These are phyloP conservation scores for Dryas drummondii DNA, from an alignment of 306 rosid species.

Conservation along the genomic window DNA sequence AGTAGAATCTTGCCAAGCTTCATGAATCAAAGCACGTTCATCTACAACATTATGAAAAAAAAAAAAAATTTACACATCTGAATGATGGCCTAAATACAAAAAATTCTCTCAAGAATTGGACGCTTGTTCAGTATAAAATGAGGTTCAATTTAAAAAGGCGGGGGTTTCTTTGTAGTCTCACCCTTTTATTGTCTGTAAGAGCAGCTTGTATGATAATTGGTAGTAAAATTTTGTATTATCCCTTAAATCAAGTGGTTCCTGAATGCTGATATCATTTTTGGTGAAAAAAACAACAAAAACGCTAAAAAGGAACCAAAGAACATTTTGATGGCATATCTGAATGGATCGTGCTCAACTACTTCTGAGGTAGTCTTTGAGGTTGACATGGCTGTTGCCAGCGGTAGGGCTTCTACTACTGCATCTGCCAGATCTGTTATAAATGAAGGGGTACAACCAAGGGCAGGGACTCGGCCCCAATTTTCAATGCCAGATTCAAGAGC, in stretches of 20 bases:
- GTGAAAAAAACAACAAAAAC: conserved; percentile 65
- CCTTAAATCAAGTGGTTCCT: conserved; percentile 51
- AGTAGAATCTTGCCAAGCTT: background rate
- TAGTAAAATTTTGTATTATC: background rate
- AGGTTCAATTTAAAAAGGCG: background rate
- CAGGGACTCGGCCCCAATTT: conserved; percentile 99
- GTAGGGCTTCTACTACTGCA: conserved; percentile 91
- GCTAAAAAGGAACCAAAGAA: conserved; percentile 82
- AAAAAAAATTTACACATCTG: background rate
- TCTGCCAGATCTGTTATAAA: conserved; percentile 88
- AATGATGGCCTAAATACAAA: background rate
- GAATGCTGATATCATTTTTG: conserved; percentile 59
- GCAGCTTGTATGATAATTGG: background rate
- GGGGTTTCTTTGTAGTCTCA: background rate
- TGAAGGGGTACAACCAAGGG: conserved; percentile 80
- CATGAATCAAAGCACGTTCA: background rate
- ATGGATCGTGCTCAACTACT: conserved; percentile 49
- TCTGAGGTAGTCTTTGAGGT: conserved; percentile 44
- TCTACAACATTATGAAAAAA: background rate
- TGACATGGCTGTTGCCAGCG: conserved; percentile 69
- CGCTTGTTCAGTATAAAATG: background rate
- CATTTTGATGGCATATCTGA: conserved; percentile 51
- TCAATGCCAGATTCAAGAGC: conserved; percentile 91
- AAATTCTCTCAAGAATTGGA: background rate
- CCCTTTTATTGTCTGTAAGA: background rate